Conservation (phyloP, 2,329 filamentous ascomycete genomes). For the Arthroderma sp. region DNA sequence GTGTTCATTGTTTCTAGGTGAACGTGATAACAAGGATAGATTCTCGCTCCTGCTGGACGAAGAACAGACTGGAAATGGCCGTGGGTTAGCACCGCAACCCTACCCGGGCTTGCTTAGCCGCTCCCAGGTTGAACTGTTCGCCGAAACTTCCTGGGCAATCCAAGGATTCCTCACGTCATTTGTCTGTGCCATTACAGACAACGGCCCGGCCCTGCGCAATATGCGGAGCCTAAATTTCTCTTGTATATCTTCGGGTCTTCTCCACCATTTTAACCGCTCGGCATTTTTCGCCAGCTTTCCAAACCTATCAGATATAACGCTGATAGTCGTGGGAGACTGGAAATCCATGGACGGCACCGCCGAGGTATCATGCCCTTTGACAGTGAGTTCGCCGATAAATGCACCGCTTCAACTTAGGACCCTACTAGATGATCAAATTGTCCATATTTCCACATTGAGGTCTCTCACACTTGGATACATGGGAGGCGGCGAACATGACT, state of each 20-base stretch:
- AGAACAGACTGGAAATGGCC: too few relatives aligned
- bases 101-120: conserved; percentile 44
- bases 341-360: conserved; percentile 40
- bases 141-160: conserved; percentile 57
- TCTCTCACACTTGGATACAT: conserved; percentile 53
- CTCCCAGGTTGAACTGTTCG: conserved; percentile 54
- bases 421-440: conserved; percentile 41
- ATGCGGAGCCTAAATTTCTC: conserved; percentile 50
- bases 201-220: conserved; percentile 38
- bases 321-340: conserved; percentile 56
- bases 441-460: conserved; percentile 37
- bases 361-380: conserved; percentile 18
- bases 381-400: conserved; percentile 36
- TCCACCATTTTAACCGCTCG: conserved; percentile 41
- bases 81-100: conserved; percentile 19
- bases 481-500: conserved; percentile 53
- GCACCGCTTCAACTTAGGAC: conserved; percentile 40
- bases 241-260: conserved; percentile 49
- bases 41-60: too few relatives aligned
- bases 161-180: conserved; percentile 56
- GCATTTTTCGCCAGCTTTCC: conserved; percentile 52
- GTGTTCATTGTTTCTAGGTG: too few relatives aligned
- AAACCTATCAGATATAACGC: conserved; percentile 39
- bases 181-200: conserved; percentile 51
- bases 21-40: too few relatives aligned